These are phyloP conservation scores for Euphrasia confusa DNA, from an alignment of 257 asterid species.

Conservation along the genomic window DNA sequence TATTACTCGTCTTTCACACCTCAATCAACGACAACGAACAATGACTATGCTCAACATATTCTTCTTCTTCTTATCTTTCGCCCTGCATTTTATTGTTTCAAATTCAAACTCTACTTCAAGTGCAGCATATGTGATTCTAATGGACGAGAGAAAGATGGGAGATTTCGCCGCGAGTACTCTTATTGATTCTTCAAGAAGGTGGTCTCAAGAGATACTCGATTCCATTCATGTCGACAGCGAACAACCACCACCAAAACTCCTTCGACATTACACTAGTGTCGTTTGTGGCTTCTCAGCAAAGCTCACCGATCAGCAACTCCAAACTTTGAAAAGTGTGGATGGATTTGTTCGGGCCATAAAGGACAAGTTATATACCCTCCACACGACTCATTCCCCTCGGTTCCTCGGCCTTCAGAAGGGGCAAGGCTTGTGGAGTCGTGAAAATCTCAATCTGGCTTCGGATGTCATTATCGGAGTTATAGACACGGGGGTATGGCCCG, in stretches of 20 bases:
- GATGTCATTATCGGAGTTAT: conserved; percentile 58
- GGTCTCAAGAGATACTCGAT: neutral
- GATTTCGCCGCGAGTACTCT: neutral
- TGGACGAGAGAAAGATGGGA: neutral
- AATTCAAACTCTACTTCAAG: neutral
- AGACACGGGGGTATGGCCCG: too few species aligned
- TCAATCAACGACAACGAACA: too few species aligned
- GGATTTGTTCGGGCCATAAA: conserved; percentile 45
- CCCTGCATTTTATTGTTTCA: neutral
- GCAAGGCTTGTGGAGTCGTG: conserved; percentile 51
- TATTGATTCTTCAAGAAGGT: neutral
- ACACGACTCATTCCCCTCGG: conserved; percentile 56
- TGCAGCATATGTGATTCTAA: neutral
- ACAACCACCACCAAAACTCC: conserved; percentile 27
- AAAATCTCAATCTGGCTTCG: conserved; percentile 38
- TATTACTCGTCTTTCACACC: too few species aligned
- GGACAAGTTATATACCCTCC: conserved; percentile 40
- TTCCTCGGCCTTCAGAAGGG: conserved; percentile 65
- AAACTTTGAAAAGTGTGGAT: conserved; percentile 33
- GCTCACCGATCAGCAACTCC: conserved; percentile 50
- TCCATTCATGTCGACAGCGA: neutral
- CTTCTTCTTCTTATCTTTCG: neutral
- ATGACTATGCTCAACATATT: too few species aligned
- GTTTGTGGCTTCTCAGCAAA: conserved; percentile 59
- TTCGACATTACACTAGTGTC: conserved; percentile 51